These are phyloP conservation scores for Skeletonema grethae DNA, from an alignment of 108 stramenopile genomes.

Conservation along the genomic window DNA sequence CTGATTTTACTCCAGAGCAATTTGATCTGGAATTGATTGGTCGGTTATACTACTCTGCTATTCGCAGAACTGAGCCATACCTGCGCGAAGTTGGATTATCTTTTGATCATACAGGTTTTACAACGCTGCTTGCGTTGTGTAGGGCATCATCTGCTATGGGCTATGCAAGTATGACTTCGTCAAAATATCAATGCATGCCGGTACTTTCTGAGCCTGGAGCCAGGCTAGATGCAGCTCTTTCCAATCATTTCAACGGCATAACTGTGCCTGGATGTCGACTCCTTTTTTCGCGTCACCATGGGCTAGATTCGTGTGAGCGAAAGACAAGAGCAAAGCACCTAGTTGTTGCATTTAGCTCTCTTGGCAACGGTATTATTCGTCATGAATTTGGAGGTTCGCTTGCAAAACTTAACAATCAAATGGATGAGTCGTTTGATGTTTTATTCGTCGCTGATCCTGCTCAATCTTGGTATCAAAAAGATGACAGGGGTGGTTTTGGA, in stretches of 20 bases:
- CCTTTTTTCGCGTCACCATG: slow-evolving; percentile 17
- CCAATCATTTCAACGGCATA: slow-evolving; percentile 25
- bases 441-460: slow-evolving; percentile 19
- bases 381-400: slow-evolving; percentile 24
- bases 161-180: neutral
- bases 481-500: slow-evolving; percentile 5
- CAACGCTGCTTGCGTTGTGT: slow-evolving; percentile 14
- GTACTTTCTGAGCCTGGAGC: slow-evolving; percentile 4
- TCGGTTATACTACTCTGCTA: slow-evolving; percentile 18
- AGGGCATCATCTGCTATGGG: slow-evolving; percentile 1
- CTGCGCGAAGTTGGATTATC: slow-evolving; percentile 12
- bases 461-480: slow-evolving; percentile 31
- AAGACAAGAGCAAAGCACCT: slow-evolving; percentile 8
- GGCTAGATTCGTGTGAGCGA: neutral
- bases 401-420: slow-evolving; percentile 12
- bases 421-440: slow-evolving; percentile 15
- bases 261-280: slow-evolving; percentile 14
- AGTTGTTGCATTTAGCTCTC: slow-evolving; percentile 20
- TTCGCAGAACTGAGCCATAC: neutral
- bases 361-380: slow-evolving; percentile 24
- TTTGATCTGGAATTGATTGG: slow-evolving; percentile 20
- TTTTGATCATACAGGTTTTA: slow-evolving; percentile 21
- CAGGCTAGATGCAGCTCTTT: slow-evolving; percentile 20
- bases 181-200: neutral
- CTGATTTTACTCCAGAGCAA: slow-evolving; percentile 16